Conservation (phyloP, 257 asterid species). For the Prunella vulgaris region DNA sequence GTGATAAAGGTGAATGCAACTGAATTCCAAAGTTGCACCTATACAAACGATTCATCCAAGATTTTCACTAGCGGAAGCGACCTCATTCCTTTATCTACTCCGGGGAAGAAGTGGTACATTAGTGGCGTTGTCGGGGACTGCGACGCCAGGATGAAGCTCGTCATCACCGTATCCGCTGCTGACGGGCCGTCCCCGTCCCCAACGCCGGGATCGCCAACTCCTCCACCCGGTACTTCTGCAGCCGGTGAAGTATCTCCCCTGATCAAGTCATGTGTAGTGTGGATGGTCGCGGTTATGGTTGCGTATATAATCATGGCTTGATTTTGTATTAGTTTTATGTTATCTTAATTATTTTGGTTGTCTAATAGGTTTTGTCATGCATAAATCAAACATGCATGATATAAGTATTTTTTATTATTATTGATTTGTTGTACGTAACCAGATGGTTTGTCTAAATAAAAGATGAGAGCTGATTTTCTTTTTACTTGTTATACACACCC, state of each 20-base stretch:
- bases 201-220: neutral
- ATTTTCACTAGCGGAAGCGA: constrained; percentile 21
- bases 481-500: too few species aligned
- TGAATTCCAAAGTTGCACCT: constrained; percentile 17
- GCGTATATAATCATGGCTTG: neutral
- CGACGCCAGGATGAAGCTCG: constrained; percentile 33
- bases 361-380: too few species aligned
- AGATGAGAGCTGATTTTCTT: too few species aligned
- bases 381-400: too few species aligned
- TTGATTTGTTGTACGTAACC: too few species aligned
- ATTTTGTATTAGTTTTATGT: neutral
- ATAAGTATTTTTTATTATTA: too few species aligned
- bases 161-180: constrained; percentile 2
- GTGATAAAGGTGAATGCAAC: constrained; percentile 28
- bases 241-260: constrained; percentile 5
- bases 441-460: too few species aligned
- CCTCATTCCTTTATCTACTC: constrained; percentile 7
- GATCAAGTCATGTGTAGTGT: neutral
- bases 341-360: too few species aligned
- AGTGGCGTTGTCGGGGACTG: constrained; percentile 24
- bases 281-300: constrained; percentile 17
- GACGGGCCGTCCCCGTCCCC: constrained; percentile 13
- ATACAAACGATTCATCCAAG: neutral
- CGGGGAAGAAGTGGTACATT: constrained; percentile 40
- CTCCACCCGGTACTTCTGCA: neutral